A percentile compares a stretch with the other conserved stretches of the same genome.
phyloP scores from a whole-genome alignment of 768 basidiomycete genomes.

The Leccinum broughii region DNA sequence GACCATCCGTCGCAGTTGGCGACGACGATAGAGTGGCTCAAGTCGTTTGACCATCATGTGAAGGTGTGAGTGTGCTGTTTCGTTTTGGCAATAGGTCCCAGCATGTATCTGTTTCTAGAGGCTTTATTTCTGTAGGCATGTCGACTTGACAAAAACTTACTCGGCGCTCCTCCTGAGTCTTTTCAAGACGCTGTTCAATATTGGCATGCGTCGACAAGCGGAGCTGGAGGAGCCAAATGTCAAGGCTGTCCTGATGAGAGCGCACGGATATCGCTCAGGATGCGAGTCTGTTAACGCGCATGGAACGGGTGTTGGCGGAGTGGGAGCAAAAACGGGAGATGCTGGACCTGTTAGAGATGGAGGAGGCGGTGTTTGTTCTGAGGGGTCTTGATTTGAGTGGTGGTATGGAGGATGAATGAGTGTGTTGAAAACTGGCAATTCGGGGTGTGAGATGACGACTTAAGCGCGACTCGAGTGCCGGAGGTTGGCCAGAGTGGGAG shows the following conservation, averaged over 20 bases:
- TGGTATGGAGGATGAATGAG: conserved; percentile 45
- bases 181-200: conserved; percentile 87
- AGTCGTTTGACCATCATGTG: conserved; percentile 50
- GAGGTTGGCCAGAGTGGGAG: too few relatives aligned
- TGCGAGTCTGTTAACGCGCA: conserved; percentile 61
- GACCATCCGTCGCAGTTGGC: conserved; percentile 48
- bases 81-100: too few relatives aligned
- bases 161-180: conserved; percentile 62
- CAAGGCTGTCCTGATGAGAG: conserved; percentile 71
- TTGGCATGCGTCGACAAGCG: conserved; percentile 67
- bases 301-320: conserved; percentile 71
- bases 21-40: conserved; percentile 59
- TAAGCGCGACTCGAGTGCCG: too few relatives aligned
- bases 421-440: background rate
- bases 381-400: conserved; percentile 67
- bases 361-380: conserved; percentile 86
- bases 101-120: background rate
- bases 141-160: conserved; percentile 83
- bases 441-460: too few relatives aligned
- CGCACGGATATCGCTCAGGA: conserved; percentile 84
- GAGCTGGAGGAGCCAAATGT: conserved; percentile 70
- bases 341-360: conserved; percentile 67
- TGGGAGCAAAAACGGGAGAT: conserved; percentile 74
- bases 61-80: conserved; percentile 45
- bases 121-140: conserved; percentile 59